phyloP scores from a whole-genome alignment of 805 yeast species.

The Suhomyces faveliae region DNA sequence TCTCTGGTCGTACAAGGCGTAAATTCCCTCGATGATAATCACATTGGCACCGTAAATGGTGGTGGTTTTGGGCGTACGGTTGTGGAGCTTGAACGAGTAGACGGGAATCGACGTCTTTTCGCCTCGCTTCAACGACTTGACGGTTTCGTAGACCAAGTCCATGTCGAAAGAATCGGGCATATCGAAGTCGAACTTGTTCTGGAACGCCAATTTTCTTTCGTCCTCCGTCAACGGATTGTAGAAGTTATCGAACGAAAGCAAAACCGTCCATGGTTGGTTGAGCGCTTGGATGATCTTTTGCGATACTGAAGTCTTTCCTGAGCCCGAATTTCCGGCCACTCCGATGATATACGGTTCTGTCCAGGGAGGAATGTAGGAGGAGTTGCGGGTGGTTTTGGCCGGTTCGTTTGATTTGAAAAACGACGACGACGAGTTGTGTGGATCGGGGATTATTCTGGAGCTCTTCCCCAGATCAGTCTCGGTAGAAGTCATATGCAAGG shows the following conservation, averaged over 20 bases:
- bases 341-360: constrained; percentile 49
- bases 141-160: constrained; percentile 63
- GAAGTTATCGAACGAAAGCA: constrained; percentile 87
- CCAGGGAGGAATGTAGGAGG: constrained; percentile 42
- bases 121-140: constrained; percentile 70
- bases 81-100: constrained; percentile 70
- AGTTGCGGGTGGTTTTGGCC: constrained; percentile 5
- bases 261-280: constrained; percentile 92
- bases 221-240: constrained; percentile 71
- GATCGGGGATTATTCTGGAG: constrained; percentile 27
- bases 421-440: constrained; percentile 24
- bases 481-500: background rate
- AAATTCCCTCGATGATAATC: constrained; percentile 87
- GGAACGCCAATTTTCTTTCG: constrained; percentile 61
- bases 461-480: background rate
- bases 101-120: constrained; percentile 41
- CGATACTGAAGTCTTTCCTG: constrained; percentile 93
- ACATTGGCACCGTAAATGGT: constrained; percentile 93
- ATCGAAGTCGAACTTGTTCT: constrained; percentile 80
- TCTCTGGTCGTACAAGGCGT: constrained; percentile 71
- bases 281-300: constrained; percentile 71
- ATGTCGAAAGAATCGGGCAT: constrained; percentile 81
- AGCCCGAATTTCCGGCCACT: constrained; percentile 53
- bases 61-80: constrained; percentile 57
- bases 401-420: constrained; percentile 18